Percentiles rank a stretch among this genome's conserved stretches.
phyloP scores from a whole-genome alignment of 2,329 filamentous ascomycete species.

The Emmonsia crescens region DNA sequence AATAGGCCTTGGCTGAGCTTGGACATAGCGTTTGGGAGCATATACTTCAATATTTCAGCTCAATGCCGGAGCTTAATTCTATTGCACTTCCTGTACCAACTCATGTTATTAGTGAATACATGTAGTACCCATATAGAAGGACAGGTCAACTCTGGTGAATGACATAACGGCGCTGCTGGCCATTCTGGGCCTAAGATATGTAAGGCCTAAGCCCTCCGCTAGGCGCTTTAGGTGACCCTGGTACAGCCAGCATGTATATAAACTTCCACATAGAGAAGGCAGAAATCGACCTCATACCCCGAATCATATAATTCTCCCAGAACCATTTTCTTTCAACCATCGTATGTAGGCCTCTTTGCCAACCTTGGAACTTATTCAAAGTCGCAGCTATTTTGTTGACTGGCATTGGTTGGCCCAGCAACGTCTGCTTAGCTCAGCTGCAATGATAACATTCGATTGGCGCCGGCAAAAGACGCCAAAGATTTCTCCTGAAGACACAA shows the following conservation, averaged over 20 bases:
- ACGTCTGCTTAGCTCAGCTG: not conserved
- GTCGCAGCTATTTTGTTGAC: not conserved
- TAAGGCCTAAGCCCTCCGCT: not conserved
- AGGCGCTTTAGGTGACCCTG: not conserved
- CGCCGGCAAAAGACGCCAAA: not conserved
- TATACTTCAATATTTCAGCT: not conserved
- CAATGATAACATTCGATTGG: not conserved
- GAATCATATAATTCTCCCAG: not conserved
- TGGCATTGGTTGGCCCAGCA: conserved; percentile 16
- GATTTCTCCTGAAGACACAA: not conserved
- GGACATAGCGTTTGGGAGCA: not conserved
- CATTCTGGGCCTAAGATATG: not conserved
- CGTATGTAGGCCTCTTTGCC: not conserved
- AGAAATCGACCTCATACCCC: not conserved
- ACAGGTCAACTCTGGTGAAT: not conserved
- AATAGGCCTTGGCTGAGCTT: not conserved
- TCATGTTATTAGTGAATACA: not conserved
- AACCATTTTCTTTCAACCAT: not conserved
- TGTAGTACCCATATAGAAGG: not conserved
- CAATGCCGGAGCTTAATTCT: not conserved
- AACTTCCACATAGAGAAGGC: not conserved
- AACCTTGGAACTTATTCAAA: not conserved
- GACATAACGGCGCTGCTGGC: not conserved
- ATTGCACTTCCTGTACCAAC: not conserved
- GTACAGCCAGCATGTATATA: not conserved